Conservation (phyloP, 192 early-diverging fungal species). For the Rhizophagus clarus region DNA sequence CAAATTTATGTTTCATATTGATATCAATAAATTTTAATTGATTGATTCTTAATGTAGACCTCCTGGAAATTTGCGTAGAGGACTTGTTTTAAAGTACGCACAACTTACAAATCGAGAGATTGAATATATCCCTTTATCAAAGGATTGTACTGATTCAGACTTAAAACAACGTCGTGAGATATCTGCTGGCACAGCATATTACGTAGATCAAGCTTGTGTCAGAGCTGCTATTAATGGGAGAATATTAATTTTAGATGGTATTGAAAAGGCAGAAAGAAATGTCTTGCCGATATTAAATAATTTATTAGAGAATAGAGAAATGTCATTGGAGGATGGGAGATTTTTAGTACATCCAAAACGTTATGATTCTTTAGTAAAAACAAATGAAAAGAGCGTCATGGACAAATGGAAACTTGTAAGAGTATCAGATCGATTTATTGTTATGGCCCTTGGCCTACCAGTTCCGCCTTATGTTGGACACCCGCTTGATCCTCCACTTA, state of each 20-base stretch:
- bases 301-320: constrained; percentile 84
- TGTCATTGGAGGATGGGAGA: constrained; percentile 80
- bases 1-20: neutral
- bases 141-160: constrained; percentile 78
- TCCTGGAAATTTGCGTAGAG: constrained; percentile 68
- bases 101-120: constrained; percentile 62
- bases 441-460: constrained; percentile 77
- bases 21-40: neutral
- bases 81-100: constrained; percentile 70
- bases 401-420: constrained; percentile 66
- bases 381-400: constrained; percentile 50
- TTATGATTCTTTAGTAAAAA: constrained; percentile 60
- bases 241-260: constrained; percentile 64
- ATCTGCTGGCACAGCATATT: constrained; percentile 58
- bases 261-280: constrained; percentile 84
- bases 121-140: constrained; percentile 74
- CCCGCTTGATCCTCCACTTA: constrained; percentile 78
- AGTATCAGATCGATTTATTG: constrained; percentile 66
- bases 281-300: constrained; percentile 86
- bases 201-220: constrained; percentile 64
- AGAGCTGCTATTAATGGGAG: constrained; percentile 63
- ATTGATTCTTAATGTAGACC: constrained; percentile 41
- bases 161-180: constrained; percentile 83
- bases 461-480: constrained; percentile 68
- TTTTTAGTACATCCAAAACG: constrained; percentile 73